Conservation (phyloP, 2,329 filamentous ascomycete species). For the Juglanconis juglandina region DNA sequence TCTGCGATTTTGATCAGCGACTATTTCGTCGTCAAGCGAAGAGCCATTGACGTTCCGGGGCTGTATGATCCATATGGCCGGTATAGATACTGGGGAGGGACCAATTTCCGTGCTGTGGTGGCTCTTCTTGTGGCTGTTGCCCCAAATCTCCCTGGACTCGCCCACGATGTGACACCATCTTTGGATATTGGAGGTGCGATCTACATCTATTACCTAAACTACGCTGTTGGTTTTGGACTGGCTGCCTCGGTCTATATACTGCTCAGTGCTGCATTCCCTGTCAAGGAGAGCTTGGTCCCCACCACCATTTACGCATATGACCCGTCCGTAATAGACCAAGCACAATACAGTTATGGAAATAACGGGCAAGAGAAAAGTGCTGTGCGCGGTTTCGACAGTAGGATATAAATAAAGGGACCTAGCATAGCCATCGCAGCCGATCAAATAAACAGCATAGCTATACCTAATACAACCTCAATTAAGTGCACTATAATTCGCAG, state of each 20-base stretch:
- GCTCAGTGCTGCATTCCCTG: neutral
- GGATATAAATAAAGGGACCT: neutral
- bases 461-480: too few relatives aligned
- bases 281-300: neutral
- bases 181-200: neutral
- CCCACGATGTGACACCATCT: neutral
- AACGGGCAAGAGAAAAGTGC: neutral
- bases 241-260: neutral
- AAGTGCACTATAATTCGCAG: too few relatives aligned
- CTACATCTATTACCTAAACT: neutral
- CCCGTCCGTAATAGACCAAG: neutral
- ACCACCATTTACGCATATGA: neutral
- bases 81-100: constrained; percentile 8
- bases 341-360: neutral
- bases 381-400: neutral
- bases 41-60: constrained; percentile 3
- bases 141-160: neutral
- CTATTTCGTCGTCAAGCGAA: constrained; percentile 15
- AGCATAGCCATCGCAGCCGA: neutral
- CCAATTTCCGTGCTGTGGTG: constrained; percentile 12
- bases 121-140: constrained; percentile 4
- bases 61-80: constrained; percentile 12
- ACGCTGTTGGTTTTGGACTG: neutral
- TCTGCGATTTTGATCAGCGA: constrained; percentile 15
- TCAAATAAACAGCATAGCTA: too few relatives aligned